These are phyloP conservation scores for Fusarium mundagurra DNA, from an alignment of 2,329 filamentous ascomycete genomes.

Conservation along the genomic window DNA sequence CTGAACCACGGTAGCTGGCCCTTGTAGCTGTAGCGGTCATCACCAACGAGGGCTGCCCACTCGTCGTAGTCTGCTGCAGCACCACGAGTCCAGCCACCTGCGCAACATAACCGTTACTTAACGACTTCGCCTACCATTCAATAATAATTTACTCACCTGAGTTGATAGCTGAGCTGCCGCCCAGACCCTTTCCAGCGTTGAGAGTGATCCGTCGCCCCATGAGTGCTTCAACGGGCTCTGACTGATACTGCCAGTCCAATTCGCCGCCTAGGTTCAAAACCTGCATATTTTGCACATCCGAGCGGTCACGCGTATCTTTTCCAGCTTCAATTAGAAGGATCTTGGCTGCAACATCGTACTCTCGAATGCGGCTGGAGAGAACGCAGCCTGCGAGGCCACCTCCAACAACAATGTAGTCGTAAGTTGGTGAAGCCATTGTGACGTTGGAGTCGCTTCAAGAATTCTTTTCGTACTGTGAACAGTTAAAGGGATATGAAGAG, in stretches of 20 bases:
- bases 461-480: neutral
- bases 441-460: rapidly evolving
- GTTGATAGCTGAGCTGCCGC: constrained; percentile 54
- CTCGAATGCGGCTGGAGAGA: constrained; percentile 45
- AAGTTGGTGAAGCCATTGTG: constrained; percentile 3
- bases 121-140: rapidly evolving
- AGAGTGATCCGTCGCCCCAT: constrained; percentile 39
- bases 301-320: constrained; percentile 34
- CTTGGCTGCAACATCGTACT: constrained; percentile 33
- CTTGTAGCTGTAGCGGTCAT: constrained; percentile 57
- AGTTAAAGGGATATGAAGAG: neutral
- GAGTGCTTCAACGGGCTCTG: constrained; percentile 43
- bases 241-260: constrained; percentile 50
- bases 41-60: constrained; percentile 50
- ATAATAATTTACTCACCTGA: constrained; percentile 35
- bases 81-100: constrained; percentile 55
- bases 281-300: constrained; percentile 34
- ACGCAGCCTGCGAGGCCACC: constrained; percentile 48
- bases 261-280: constrained; percentile 43
- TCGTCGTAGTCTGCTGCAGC: constrained; percentile 55
- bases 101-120: neutral
- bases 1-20: constrained; percentile 57
- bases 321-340: constrained; percentile 54
- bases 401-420: constrained; percentile 46
- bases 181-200: constrained; percentile 52